These are phyloP conservation scores for Teratosphaeriaceae sp. DNA, from an alignment of 2,329 filamentous ascomycete species.

Conservation along the genomic window DNA sequence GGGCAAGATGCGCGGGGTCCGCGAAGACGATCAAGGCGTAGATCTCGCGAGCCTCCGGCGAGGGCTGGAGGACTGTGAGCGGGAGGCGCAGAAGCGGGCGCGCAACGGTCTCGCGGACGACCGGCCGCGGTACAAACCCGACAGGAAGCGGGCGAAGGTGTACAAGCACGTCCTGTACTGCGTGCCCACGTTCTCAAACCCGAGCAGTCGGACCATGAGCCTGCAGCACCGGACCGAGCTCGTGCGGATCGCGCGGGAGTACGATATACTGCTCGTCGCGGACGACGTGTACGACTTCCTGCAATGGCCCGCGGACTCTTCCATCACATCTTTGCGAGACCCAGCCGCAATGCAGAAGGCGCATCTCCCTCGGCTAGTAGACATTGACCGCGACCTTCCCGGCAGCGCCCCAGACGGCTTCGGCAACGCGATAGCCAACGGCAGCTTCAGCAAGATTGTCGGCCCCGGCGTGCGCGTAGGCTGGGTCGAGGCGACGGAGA, in stretches of 20 bases:
- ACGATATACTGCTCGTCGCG: constrained; percentile 74
- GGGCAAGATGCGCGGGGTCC: constrained; percentile 59
- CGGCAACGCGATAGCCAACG: constrained; percentile 78
- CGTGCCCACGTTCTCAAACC: constrained; percentile 85
- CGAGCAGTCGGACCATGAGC: constrained; percentile 76
- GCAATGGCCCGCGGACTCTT: constrained; percentile 57
- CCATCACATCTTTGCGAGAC: neutral
- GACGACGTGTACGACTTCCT: constrained; percentile 96
- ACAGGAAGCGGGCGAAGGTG: constrained; percentile 60
- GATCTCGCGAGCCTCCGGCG: constrained; percentile 56
- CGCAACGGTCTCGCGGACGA: too few relatives aligned
- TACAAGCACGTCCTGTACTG: constrained; percentile 82
- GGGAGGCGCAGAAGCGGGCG: constrained; percentile 22
- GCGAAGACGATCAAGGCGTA: constrained; percentile 72
- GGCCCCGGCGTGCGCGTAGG: constrained; percentile 77
- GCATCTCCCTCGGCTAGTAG: constrained; percentile 63
- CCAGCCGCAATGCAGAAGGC: constrained; percentile 32
- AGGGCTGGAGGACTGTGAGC: constrained; percentile 46
- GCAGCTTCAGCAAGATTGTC: constrained; percentile 81
- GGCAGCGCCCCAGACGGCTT: constrained; percentile 56
- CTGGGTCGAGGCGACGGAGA: constrained; percentile 72
- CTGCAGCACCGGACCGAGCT: constrained; percentile 59
- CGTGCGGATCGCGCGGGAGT: constrained; percentile 67
- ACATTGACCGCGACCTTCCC: constrained; percentile 66
- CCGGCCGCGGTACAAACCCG: constrained; percentile 42